Base-by-base conservation (phyloP, 2,329 filamentous ascomycete species). In the Cladosporium sp. region DNA sequence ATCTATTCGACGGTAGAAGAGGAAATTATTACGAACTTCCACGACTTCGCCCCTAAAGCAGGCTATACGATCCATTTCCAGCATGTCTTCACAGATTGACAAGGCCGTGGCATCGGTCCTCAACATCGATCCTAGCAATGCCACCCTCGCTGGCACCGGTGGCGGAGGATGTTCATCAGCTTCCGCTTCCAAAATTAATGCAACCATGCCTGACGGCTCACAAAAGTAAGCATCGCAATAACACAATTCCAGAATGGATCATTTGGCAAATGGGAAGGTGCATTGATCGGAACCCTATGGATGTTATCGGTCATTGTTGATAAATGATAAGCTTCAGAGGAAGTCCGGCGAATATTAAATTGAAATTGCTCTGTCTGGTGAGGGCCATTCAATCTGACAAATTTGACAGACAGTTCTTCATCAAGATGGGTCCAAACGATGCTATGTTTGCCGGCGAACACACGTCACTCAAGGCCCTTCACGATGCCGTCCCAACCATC, bases 381-480 rank as follows among this genome's bases (percentile, higher is more conserved):
- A 9, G 25, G 9, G 25, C n/a, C n/a, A 28, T 4, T 28, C 25
- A 28, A 28, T 4, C 25, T 32, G 17, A 28, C 15, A 12, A 6
- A 15, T 1, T 17, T n/a, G n/a, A 6, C 74, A 77, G 19, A 32
- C 36, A 53, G 8, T 91, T 82, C 66, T 93, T 92, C 70, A 82
- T 92, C 72, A 92, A 93, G 73, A 89, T 81, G 0, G 86, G 52
- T 3, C 52, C 52, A 10, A 55, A 55, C 15, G 52, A 83, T 47
- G 62, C 79, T 35, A 92, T 92, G 88, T 91, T 92, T 68, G 75
- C 77, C 72, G 88, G 92, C 60, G 93, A 97, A 73, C 87, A 91
- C 69, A 83, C 83, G 50, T 95, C 90, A 2, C 83, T 97, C 56
- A 92, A 91, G 68, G 89, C 91, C 55, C 89, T 97, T 63, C 82